Conservation (phyloP, 208 protist genomes). For the Trypanosoma lewisi region DNA sequence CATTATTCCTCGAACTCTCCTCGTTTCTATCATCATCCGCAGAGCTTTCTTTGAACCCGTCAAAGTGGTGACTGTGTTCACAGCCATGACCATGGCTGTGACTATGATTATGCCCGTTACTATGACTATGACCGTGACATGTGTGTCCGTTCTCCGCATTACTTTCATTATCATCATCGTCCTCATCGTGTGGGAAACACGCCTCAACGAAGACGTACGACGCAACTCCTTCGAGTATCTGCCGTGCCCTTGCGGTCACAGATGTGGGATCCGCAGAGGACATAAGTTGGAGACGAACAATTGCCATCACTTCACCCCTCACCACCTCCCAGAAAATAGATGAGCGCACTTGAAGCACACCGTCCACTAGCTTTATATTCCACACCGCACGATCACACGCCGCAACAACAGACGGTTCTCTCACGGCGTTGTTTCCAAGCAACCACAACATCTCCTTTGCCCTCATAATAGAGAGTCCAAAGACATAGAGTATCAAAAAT, state of each 20-base stretch:
- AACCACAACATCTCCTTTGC: slow-evolving; percentile 42
- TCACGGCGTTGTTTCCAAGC: slow-evolving; percentile 63
- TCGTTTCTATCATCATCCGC: not conserved
- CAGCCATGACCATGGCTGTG: too few species aligned
- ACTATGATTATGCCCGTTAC: not conserved
- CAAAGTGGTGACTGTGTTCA: too few species aligned
- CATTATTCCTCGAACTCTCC: not conserved
- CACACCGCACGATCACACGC: slow-evolving; percentile 44
- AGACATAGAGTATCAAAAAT: slow-evolving; percentile 31
- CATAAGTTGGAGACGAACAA: slow-evolving; percentile 48
- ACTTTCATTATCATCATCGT: slow-evolving; percentile 17
- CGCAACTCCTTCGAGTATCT: slow-evolving; percentile 35
- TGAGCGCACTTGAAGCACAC: slow-evolving; percentile 58
- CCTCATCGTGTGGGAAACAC: slow-evolving; percentile 6
- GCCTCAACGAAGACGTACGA: slow-evolving; percentile 60
- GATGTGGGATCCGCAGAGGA: slow-evolving; percentile 36
- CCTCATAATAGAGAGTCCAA: slow-evolving; percentile 21
- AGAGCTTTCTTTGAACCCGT: too few species aligned
- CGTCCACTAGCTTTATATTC: slow-evolving; percentile 36
- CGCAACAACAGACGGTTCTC: slow-evolving; percentile 16
- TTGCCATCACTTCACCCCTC: slow-evolving; percentile 42
- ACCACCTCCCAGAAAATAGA: slow-evolving; percentile 49
- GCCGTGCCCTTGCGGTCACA: slow-evolving; percentile 32
- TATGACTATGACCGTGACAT: not conserved
- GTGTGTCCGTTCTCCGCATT: not conserved